These are phyloP conservation scores for Geranomyces variabilis DNA, from an alignment of 192 early-diverging fungal genomes.

Conservation along the genomic window DNA sequence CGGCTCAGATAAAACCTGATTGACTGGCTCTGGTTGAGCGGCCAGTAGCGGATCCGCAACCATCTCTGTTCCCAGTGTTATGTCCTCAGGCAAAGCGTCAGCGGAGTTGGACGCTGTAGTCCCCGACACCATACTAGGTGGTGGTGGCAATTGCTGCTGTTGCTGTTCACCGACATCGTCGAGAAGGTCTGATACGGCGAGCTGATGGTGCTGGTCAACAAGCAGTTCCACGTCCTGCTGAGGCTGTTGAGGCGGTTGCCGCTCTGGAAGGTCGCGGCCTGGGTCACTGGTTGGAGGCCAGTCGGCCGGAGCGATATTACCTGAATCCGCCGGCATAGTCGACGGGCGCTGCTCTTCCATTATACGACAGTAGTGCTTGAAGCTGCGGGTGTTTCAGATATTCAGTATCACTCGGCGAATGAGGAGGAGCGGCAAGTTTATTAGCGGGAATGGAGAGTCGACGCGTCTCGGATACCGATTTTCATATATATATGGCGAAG, in stretches of 20 bases:
- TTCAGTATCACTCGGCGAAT: too few species aligned
- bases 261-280: not conserved
- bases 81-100: slow-evolving; percentile 14
- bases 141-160: not conserved
- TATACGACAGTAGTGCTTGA: too few species aligned
- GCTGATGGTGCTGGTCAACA: slow-evolving; percentile 26
- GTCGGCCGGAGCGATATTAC: not conserved
- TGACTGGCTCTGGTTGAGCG: not conserved
- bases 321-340: too few species aligned
- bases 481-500: too few species aligned
- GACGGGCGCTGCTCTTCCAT: too few species aligned
- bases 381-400: too few species aligned
- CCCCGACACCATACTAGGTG: not conserved
- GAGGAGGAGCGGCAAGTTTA: too few species aligned
- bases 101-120: not conserved
- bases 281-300: not conserved
- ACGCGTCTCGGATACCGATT: too few species aligned
- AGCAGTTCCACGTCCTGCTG: slow-evolving; percentile 20
- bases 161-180: slow-evolving; percentile 1
- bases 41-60: not conserved
- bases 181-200: slow-evolving; percentile 24
- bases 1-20: not conserved
- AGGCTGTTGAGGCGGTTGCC: not conserved
- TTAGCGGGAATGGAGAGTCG: too few species aligned
- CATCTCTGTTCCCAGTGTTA: slow-evolving; percentile 1